phyloP scores from a whole-genome alignment of 1,284 basidiomycete genomes.

The Amylostereum areolatum region DNA sequence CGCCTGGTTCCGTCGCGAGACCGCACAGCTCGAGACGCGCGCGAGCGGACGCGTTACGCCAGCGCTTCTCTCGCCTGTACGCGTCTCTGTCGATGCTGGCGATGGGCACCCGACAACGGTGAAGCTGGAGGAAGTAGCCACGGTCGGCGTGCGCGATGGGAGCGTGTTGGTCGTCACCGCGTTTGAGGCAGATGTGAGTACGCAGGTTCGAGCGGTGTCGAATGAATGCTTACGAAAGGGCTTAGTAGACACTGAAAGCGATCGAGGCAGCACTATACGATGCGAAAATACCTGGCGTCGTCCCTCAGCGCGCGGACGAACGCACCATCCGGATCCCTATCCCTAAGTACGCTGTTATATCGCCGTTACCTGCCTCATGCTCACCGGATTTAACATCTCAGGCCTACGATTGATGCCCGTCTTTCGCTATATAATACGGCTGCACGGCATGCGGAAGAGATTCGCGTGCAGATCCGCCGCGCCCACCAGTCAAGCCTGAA shows the following conservation, averaged over 20 bases:
- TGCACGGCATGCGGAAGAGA: conserved; percentile 64
- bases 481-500: conserved; percentile 60
- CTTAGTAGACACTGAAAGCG: conserved; percentile 61
- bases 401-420: conserved; percentile 71
- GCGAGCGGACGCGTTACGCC: conserved; percentile 72
- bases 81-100: conserved; percentile 40
- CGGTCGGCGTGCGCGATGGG: conserved; percentile 73
- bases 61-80: conserved; percentile 60
- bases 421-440: conserved; percentile 47
- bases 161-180: conserved; percentile 63
- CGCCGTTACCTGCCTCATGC: not conserved
- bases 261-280: conserved; percentile 69
- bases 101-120: conserved; percentile 17
- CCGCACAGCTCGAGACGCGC: conserved; percentile 59
- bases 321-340: conserved; percentile 73
- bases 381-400: conserved; percentile 20
- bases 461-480: conserved; percentile 66
- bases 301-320: conserved; percentile 62
- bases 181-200: conserved; percentile 66
- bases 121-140: conserved; percentile 63
- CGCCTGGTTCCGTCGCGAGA: conserved; percentile 69
- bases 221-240: not conserved
- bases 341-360: conserved; percentile 50
- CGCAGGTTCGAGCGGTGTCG: conserved; percentile 3
- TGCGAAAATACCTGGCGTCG: conserved; percentile 62